phyloP scores from a whole-genome alignment of 192 early-diverging fungal species.

The Phycomyces blakesleeanus region DNA sequence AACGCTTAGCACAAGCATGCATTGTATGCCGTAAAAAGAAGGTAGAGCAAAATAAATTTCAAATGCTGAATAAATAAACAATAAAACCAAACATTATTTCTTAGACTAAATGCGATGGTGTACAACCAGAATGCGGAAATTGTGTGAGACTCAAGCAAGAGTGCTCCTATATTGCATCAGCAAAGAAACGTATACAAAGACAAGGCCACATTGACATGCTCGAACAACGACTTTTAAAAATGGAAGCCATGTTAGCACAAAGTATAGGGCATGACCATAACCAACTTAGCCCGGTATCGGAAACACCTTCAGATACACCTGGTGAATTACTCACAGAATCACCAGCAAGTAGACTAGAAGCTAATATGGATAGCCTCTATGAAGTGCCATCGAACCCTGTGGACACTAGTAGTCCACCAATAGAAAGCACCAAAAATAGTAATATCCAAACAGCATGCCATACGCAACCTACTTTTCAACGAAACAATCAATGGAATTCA shows the following conservation, averaged over 20 bases:
- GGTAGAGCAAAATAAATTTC: constrained; percentile 13
- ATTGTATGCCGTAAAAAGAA: constrained; percentile 75
- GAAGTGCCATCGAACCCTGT: too few relatives aligned
- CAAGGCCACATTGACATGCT: constrained; percentile 68
- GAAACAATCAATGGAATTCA: neutral
- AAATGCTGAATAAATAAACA: neutral
- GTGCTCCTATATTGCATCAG: constrained; percentile 76
- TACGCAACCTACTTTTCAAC: too few relatives aligned
- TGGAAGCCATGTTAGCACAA: constrained; percentile 57
- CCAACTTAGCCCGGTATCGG: neutral
- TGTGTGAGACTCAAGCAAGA: constrained; percentile 59
- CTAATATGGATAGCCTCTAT: too few relatives aligned
- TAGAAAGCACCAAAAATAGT: too few relatives aligned
- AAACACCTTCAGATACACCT: neutral
- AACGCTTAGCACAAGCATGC: constrained; percentile 66
- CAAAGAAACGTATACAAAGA: constrained; percentile 81
- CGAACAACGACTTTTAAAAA: constrained; percentile 65
- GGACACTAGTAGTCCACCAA: too few relatives aligned
- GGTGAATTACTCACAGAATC: too few relatives aligned
- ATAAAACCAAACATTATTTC: neutral
- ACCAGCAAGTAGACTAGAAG: too few relatives aligned
- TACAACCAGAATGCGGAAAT: constrained; percentile 70
- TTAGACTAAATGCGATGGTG: constrained; percentile 74
- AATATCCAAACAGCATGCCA: too few relatives aligned
- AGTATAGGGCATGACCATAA: neutral